Conservation (phyloP, 2,329 filamentous ascomycete genomes). For the Monosporascus sp. region DNA sequence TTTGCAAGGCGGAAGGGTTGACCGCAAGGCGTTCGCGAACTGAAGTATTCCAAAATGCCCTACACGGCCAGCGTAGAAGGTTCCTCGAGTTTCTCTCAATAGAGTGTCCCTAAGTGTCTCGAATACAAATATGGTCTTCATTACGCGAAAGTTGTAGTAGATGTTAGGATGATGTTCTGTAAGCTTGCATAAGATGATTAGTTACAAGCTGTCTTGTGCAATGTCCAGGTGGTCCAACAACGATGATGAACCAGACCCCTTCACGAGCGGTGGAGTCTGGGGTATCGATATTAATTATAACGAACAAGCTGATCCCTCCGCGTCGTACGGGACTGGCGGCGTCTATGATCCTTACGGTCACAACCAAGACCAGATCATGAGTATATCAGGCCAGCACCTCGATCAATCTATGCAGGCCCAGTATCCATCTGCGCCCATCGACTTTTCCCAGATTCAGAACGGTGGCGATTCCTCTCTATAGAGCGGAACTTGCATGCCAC, state of each 20-base stretch:
- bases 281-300: background rate
- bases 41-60: background rate
- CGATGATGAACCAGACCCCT: background rate
- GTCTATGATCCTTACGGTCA: background rate
- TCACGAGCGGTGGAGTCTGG: background rate
- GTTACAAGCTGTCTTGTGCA: background rate
- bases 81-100: background rate
- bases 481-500: background rate
- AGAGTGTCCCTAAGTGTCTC: background rate
- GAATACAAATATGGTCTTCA: background rate
- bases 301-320: accelerated
- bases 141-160: background rate
- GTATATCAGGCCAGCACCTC: background rate
- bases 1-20: background rate
- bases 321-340: background rate
- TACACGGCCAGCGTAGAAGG: background rate
- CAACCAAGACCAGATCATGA: background rate
- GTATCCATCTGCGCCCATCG: too few species aligned
- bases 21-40: background rate
- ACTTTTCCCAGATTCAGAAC: too few species aligned
- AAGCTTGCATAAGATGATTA: background rate
- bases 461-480: background rate
- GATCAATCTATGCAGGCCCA: too few species aligned
- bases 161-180: background rate
- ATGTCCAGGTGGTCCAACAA: background rate